phyloP scores from a whole-genome alignment of 1,139 yeast species.

The Pneumocystis oryctolagi region DNA sequence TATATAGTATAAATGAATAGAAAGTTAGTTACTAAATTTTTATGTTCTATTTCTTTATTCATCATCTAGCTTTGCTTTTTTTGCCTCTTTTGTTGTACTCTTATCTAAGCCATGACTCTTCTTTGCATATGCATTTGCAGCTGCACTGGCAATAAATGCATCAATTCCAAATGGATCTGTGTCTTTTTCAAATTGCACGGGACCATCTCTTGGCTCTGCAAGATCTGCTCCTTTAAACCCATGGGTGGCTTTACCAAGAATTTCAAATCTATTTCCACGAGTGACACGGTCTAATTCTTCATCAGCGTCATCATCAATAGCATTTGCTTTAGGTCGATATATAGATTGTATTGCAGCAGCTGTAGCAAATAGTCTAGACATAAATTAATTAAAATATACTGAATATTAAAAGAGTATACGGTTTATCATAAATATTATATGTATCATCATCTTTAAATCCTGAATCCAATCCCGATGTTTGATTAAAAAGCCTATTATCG shows the following conservation, averaged over 20 bases:
- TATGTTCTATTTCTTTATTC: neutral
- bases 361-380: conserved; percentile 30
- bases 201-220: conserved; percentile 26
- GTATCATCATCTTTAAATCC: conserved; percentile 28
- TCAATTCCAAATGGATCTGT: conserved; percentile 14
- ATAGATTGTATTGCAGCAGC: conserved; percentile 38
- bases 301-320: conserved; percentile 20
- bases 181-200: conserved; percentile 40
- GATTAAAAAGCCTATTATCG: conserved; percentile 41
- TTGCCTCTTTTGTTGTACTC: neutral
- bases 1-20: neutral
- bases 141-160: conserved; percentile 6
- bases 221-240: conserved; percentile 19
- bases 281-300: conserved; percentile 23
- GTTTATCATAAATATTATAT: conserved; percentile 41
- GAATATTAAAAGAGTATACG: conserved; percentile 17
- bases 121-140: neutral
- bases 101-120: neutral
- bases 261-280: conserved; percentile 27
- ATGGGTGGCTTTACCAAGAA: conserved; percentile 20
- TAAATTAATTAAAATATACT: neutral
- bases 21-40: neutral
- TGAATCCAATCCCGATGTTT: conserved; percentile 17
- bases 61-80: neutral
- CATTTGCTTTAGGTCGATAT: conserved; percentile 29